Conservation (phyloP, 2,329 filamentous ascomycete species). For the Grosmannia clavigera region DNA sequence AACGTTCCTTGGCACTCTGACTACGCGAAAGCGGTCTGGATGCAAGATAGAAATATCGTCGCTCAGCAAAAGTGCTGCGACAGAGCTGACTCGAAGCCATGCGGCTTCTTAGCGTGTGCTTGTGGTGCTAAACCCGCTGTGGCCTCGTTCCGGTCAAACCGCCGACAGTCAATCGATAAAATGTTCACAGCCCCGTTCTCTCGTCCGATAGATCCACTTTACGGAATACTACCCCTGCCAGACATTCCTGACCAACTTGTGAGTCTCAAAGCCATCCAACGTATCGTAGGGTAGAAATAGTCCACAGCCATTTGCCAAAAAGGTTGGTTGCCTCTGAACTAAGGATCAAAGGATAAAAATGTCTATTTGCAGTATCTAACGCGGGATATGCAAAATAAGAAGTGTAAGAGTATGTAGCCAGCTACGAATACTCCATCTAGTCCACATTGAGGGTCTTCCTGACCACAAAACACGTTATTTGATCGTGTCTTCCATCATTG, state of each 20-base stretch:
- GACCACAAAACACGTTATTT: not conserved
- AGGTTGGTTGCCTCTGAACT: no score
- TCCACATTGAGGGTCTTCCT: not conserved
- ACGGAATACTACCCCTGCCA: no score
- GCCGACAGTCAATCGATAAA: not conserved
- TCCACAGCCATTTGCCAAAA: no score
- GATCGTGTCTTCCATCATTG: not conserved
- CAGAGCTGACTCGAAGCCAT: not conserved
- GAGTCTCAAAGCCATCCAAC: no score
- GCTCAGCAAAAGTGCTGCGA: no score
- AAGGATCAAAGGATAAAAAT: no score
- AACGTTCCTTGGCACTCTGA: not conserved
- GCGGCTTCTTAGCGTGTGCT: not conserved
- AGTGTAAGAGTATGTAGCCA: not conserved
- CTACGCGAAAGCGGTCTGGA: no score
- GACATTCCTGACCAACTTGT: not conserved
- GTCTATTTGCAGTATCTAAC: not conserved
- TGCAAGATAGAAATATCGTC: no score
- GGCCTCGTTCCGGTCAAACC: not conserved
- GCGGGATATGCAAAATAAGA: not conserved
- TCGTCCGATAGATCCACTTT: not conserved
- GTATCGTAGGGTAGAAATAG: no score
- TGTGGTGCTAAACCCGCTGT: not conserved
- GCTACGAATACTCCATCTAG: not conserved
- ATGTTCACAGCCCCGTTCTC: not conserved